Evolutionary conservation across 2,329 filamentous ascomycete genomes (phyloP).

Genomic region (Ophiostoma himal-ulmi): DNA sequence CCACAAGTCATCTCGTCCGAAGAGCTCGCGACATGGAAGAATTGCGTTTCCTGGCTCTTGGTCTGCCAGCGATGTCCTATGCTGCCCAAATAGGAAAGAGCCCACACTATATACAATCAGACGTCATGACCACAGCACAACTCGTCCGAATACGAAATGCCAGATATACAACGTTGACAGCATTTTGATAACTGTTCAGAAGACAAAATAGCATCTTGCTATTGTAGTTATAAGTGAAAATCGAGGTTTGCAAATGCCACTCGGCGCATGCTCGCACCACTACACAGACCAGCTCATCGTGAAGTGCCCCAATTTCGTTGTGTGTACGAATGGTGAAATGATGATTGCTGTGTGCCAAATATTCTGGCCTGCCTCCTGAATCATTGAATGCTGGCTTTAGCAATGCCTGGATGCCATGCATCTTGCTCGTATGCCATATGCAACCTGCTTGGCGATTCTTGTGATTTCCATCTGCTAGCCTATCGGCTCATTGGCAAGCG

Average conservation of each 20-base stretch:
- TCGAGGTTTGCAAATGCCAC: too few relatives aligned
- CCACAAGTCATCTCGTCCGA: background rate
- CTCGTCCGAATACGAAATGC: background rate
- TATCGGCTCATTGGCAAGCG: background rate
- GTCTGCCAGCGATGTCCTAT: too few relatives aligned
- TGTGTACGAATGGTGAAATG: too few relatives aligned
- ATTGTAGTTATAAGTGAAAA: background rate
- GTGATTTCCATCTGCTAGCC: background rate
- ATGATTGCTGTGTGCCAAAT: too few relatives aligned
- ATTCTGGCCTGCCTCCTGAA: too few relatives aligned
- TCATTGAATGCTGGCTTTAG: too few relatives aligned
- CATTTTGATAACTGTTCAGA: background rate
- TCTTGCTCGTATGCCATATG: background rate
- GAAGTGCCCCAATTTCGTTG: too few relatives aligned
- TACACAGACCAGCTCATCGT: too few relatives aligned
- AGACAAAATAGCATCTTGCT: background rate
- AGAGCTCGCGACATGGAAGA: background rate
- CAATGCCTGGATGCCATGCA: too few relatives aligned
- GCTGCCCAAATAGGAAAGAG: constrained; percentile 2
- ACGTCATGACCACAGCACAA: background rate
- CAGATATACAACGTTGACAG: background rate
- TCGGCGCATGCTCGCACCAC: too few relatives aligned
- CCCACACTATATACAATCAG: background rate
- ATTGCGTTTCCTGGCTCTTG: too few relatives aligned
- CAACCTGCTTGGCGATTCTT: background rate